Percentiles rank a stretch among this genome's conserved stretches.
These are phyloP conservation scores for Ascocoryne sarcoides DNA, from an alignment of 2,329 filamentous ascomycete genomes.

Conservation along the genomic window DNA sequence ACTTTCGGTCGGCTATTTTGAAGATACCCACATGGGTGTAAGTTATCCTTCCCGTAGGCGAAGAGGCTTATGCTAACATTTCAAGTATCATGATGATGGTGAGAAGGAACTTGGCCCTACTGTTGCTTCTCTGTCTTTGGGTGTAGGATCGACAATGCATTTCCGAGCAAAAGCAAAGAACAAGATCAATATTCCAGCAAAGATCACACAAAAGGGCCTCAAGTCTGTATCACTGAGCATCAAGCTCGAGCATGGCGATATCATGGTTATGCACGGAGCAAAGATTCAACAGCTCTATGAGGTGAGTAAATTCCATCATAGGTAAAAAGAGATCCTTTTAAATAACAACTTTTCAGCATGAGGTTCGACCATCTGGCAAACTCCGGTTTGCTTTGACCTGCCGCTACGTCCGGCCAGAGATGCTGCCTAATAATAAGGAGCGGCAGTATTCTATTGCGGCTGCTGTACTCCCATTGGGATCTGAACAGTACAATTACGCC, in stretches of 20 bases:
- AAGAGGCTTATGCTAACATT: constrained; percentile 9
- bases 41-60: constrained; percentile 12
- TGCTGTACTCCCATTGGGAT: neutral
- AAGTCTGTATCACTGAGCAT: constrained; percentile 31
- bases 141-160: constrained; percentile 47
- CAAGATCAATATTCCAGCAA: constrained; percentile 9
- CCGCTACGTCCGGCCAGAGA: neutral
- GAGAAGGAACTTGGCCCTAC: constrained; percentile 53
- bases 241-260: constrained; percentile 50
- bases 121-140: constrained; percentile 53
- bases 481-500: neutral
- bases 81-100: constrained; percentile 58
- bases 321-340: too few relatives aligned
- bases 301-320: constrained; percentile 23
- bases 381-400: neutral
- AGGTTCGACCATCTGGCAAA: neutral
- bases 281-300: constrained; percentile 52
- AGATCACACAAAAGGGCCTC: constrained; percentile 26
- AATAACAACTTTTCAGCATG: neutral
- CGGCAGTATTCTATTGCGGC: neutral
- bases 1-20: constrained; percentile 53
- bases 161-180: constrained; percentile 43
- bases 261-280: constrained; percentile 54
- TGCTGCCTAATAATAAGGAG: neutral
- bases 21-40: constrained; percentile 48